phyloP scores from a whole-genome alignment of 2,329 filamentous ascomycete genomes.

The Apiospora koreana region DNA sequence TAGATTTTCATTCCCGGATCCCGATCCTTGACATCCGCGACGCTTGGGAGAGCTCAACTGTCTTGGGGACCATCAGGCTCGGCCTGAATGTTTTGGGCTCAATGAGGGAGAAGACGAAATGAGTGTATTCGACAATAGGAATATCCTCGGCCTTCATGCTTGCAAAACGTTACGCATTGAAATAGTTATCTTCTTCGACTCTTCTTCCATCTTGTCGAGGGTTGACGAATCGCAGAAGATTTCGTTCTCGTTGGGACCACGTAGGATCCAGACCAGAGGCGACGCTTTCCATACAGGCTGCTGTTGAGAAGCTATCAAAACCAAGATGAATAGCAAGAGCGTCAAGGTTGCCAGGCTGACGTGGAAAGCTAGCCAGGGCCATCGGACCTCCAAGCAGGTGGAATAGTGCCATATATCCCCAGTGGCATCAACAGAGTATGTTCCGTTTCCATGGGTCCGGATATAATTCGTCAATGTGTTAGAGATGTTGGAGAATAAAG shows the following conservation, averaged over 20 bases:
- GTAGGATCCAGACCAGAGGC: not conserved
- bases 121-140: too few species aligned
- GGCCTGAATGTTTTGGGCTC: too few species aligned
- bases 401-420: not conserved
- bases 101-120: too few species aligned
- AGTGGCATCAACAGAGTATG: not conserved
- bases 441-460: not conserved
- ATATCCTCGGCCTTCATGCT: too few species aligned
- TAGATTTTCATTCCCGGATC: too few species aligned
- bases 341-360: not conserved
- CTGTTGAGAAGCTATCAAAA: not conserved
- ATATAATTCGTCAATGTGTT: not conserved
- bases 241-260: not conserved
- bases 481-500: not conserved
- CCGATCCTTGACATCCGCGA: too few species aligned
- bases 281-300: not conserved
- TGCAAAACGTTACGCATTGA: too few species aligned
- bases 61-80: too few species aligned
- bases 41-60: too few species aligned
- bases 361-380: not conserved
- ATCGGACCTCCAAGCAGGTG: not conserved
- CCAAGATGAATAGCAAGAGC: not conserved
- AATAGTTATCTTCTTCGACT: not conserved
- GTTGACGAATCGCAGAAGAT: not conserved
- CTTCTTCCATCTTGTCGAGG: not conserved